phyloP scores from a whole-genome alignment of 2,329 filamentous ascomycete species.

The Paecilomyces sp. region DNA sequence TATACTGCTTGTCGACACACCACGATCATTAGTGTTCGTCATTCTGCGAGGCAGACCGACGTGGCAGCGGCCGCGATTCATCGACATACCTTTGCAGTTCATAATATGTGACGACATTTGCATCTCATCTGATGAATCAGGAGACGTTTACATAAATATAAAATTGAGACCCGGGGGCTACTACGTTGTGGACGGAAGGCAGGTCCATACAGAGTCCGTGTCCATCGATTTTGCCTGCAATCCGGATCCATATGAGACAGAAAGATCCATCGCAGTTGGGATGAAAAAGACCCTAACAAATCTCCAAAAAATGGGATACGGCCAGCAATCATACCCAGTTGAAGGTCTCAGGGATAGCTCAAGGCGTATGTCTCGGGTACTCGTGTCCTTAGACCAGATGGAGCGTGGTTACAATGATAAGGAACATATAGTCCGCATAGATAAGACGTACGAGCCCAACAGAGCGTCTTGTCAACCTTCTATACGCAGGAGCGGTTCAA shows the following conservation, averaged over 20 bases:
- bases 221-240: conserved; percentile 5
- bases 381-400: background rate
- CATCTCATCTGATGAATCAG: background rate
- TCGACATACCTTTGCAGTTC: background rate
- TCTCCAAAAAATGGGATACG: background rate
- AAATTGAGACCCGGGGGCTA: background rate
- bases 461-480: background rate
- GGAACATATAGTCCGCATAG: background rate
- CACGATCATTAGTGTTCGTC: background rate
- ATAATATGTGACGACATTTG: background rate
- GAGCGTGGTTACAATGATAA: background rate
- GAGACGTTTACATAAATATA: conserved; percentile 1
- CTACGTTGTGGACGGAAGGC: conserved; percentile 6
- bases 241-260: conserved; percentile 6
- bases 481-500: background rate
- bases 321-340: background rate
- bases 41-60: background rate
- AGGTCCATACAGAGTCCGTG: background rate
- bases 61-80: background rate
- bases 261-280: background rate
- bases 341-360: background rate
- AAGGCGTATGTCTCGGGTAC: background rate
- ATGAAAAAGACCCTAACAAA: background rate
- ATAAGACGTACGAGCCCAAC: background rate
- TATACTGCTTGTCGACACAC: background rate